These are phyloP conservation scores for Pseudogymnoascus sp. DNA, from an alignment of 2,329 filamentous ascomycete genomes.

Conservation along the genomic window DNA sequence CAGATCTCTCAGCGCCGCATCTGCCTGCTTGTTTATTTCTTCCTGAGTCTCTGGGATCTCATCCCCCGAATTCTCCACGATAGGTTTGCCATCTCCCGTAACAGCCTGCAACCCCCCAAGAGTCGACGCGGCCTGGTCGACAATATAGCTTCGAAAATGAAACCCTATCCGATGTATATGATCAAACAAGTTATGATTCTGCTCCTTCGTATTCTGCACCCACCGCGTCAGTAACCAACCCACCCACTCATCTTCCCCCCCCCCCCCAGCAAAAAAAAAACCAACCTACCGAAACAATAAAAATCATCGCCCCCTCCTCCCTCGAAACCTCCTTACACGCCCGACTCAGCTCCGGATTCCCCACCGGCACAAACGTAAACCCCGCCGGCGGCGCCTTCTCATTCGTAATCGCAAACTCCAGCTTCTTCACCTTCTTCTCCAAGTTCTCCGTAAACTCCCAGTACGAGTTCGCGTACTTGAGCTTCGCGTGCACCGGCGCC, in stretches of 20 bases:
- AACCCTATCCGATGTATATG: constrained; percentile 53
- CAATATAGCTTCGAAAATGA: constrained; percentile 50
- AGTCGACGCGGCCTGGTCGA: constrained; percentile 43
- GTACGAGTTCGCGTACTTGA: constrained; percentile 46
- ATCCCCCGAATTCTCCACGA: constrained; percentile 31
- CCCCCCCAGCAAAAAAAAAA: background rate
- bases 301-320: constrained; percentile 53
- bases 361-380: constrained; percentile 54
- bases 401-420: constrained; percentile 40
- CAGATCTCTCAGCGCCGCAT: constrained; percentile 52
- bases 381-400: constrained; percentile 46
- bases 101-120: constrained; percentile 24
- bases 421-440: constrained; percentile 54
- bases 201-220: constrained; percentile 20
- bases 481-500: constrained; percentile 24
- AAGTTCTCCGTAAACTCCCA: constrained; percentile 58
- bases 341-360: constrained; percentile 51
- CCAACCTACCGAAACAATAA: constrained; percentile 57
- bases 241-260: background rate
- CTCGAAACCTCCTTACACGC: constrained; percentile 58
- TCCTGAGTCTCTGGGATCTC: constrained; percentile 52
- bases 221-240: background rate
- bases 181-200: constrained; percentile 24
- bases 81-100: constrained; percentile 20
- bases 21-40: constrained; percentile 54